Percentiles rank a stretch among this genome's conserved stretches.
Conservation (phyloP, 805 yeast species). For the Lachancea fermentati region DNA sequence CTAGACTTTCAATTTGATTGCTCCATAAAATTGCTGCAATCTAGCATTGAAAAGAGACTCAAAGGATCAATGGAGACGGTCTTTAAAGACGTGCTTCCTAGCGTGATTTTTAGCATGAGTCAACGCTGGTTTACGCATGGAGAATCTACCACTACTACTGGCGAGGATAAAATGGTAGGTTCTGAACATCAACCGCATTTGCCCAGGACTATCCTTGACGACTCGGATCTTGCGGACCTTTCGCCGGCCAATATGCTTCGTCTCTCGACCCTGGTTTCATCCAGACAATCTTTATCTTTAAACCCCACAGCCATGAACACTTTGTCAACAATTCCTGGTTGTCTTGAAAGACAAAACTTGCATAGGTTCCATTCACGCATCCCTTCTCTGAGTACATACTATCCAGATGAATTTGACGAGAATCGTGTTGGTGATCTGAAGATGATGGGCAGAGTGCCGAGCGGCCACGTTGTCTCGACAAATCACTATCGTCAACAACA, state of each 20-base stretch:
- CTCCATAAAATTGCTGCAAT: conserved; percentile 31
- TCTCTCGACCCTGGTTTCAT: conserved; percentile 60
- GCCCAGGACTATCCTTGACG: conserved; percentile 23
- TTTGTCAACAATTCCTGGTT: conserved; percentile 35
- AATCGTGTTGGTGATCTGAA: conserved; percentile 4
- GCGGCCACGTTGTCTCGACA: conserved; percentile 3
- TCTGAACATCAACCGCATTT: conserved; percentile 2
- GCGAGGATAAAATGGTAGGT: conserved; percentile 6
- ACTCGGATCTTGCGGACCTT: conserved; percentile 36
- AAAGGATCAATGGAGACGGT: conserved; percentile 31
- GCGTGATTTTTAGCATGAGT: conserved; percentile 32
- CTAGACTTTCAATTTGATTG: conserved; percentile 33
- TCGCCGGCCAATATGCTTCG: conserved; percentile 63
- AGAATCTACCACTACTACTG: conserved; percentile 7
- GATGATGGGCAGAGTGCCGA: conserved; percentile 5
- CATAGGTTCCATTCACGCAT: conserved; percentile 29
- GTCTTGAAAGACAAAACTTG: conserved; percentile 32
- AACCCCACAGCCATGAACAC: conserved; percentile 44
- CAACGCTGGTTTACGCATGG: conserved; percentile 29
- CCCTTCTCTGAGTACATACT: conserved; percentile 27
- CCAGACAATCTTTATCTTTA: conserved; percentile 77
- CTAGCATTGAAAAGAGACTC: conserved; percentile 31
- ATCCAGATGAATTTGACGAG: conserved; percentile 9
- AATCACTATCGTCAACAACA: conserved; percentile 13
- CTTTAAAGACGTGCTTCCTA: conserved; percentile 32